These are phyloP conservation scores for Candida sanyaensis DNA, from an alignment of 1,139 yeast species.

Conservation along the genomic window DNA sequence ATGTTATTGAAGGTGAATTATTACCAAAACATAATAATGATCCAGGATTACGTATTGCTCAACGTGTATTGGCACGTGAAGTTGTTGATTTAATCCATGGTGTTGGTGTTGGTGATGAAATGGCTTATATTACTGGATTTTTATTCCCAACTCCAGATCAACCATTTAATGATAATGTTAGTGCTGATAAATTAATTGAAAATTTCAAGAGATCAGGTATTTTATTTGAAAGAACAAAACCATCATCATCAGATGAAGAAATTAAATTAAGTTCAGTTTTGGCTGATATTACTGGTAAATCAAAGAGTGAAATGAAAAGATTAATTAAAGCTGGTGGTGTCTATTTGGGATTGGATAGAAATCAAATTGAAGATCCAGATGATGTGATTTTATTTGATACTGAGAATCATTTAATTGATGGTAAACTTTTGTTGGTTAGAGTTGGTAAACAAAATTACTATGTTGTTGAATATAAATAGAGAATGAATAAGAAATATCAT, in stretches of 20 bases:
- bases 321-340: slow-evolving; percentile 74
- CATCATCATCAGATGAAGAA: slow-evolving; percentile 22
- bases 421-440: slow-evolving; percentile 62
- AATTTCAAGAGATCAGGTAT: slow-evolving; percentile 68
- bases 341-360: slow-evolving; percentile 62
- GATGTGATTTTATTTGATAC: slow-evolving; percentile 49
- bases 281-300: slow-evolving; percentile 38
- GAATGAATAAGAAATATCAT: background rate
- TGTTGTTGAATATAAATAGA: slow-evolving; percentile 46
- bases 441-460: slow-evolving; percentile 72
- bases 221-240: slow-evolving; percentile 36
- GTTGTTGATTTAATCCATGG: slow-evolving; percentile 90
- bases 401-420: slow-evolving; percentile 56
- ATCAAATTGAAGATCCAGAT: slow-evolving; percentile 53
- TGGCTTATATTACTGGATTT: slow-evolving; percentile 63
- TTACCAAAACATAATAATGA: slow-evolving; percentile 52
- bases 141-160: slow-evolving; percentile 63
- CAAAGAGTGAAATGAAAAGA: slow-evolving; percentile 58
- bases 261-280: slow-evolving; percentile 43
- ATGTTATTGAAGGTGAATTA: slow-evolving; percentile 53
- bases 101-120: slow-evolving; percentile 66
- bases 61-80: slow-evolving; percentile 75
- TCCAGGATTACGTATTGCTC: slow-evolving; percentile 72
- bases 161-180: slow-evolving; percentile 45
- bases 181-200: slow-evolving; percentile 54